phyloP scores from a whole-genome alignment of 441 rosid species.

The Macaranga tanarius region DNA sequence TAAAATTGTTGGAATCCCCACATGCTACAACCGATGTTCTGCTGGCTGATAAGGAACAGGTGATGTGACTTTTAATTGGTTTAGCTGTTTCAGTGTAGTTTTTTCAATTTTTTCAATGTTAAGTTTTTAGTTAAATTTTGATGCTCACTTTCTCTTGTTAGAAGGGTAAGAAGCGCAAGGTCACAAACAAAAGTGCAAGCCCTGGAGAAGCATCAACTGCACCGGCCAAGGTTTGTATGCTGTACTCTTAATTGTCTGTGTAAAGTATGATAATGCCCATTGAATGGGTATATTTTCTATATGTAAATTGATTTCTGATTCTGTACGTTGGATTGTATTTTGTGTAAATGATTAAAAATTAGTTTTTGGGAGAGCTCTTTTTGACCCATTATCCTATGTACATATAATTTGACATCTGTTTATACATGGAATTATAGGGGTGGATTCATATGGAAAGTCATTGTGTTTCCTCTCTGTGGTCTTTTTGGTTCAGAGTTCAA shows the following conservation, averaged over 20 bases:
- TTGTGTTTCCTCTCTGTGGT: not conserved
- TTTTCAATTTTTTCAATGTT: too few relatives aligned
- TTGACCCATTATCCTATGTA: not conserved
- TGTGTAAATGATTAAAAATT: not conserved
- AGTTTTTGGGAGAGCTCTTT: not conserved
- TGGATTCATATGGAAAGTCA: not conserved
- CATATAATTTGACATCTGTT: not conserved
- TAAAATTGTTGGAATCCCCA: slow-evolving; percentile 85
- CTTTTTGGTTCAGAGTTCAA: not conserved
- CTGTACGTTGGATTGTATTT: not conserved
- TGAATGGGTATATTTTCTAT: not conserved
- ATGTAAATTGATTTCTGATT: not conserved
- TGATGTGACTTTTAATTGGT: slow-evolving; percentile 21
- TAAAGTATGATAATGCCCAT: not conserved
- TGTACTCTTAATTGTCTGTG: not conserved
- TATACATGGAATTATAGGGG: not conserved
- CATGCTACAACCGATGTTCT: slow-evolving; percentile 67
- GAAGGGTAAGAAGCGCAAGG: slow-evolving; percentile 73
- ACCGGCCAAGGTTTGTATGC: slow-evolving; percentile 66
- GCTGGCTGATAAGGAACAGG: slow-evolving; percentile 91
- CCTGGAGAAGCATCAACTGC: slow-evolving; percentile 53
- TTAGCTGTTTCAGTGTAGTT: slow-evolving; percentile 17
- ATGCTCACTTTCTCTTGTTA: slow-evolving; percentile 31
- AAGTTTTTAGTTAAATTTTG: slow-evolving; percentile 13
- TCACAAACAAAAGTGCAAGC: slow-evolving; percentile 40